These are phyloP conservation scores for Trapa incisa DNA, from an alignment of 345 rosid genomes.

Conservation along the genomic window DNA sequence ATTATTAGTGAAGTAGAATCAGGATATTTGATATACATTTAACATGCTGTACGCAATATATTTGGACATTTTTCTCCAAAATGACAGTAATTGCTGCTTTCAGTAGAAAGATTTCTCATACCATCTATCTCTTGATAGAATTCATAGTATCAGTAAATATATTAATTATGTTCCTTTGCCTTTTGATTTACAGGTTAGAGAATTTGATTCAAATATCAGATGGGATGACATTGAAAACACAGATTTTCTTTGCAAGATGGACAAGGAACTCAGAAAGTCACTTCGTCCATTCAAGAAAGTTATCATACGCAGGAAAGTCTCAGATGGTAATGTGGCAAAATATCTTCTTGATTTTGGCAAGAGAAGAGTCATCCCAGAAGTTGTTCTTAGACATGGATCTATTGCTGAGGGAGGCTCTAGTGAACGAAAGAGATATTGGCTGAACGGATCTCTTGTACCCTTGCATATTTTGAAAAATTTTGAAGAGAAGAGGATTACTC, in stretches of 20 bases:
- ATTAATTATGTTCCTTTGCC: constrained; percentile 5
- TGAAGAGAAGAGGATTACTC: constrained; percentile 81
- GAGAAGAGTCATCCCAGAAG: constrained; percentile 73
- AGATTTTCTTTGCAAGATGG: constrained; percentile 39
- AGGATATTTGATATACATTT: neutral
- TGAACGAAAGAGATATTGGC: constrained; percentile 85
- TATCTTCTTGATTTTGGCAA: constrained; percentile 98
- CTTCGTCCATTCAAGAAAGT: constrained; percentile 74
- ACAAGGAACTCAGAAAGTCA: constrained; percentile 66
- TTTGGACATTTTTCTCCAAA: neutral
- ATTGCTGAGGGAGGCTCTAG: constrained; percentile 73
- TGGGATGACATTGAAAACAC: constrained; percentile 87
- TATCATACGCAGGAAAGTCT: constrained; percentile 60
- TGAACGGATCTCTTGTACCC: constrained; percentile 65
- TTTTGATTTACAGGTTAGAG: constrained; percentile 58
- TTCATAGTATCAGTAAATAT: neutral
- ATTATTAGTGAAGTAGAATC: neutral
- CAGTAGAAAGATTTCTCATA: neutral
- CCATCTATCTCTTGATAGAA: neutral
- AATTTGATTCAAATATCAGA: constrained; percentile 58
- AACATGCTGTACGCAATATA: neutral
- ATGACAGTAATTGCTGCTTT: neutral
- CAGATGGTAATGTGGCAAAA: constrained; percentile 45
- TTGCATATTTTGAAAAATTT: constrained; percentile 84
- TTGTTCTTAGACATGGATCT: constrained; percentile 56